phyloP scores from a whole-genome alignment of 441 rosid species.

The Theobroma grandiflorum region DNA sequence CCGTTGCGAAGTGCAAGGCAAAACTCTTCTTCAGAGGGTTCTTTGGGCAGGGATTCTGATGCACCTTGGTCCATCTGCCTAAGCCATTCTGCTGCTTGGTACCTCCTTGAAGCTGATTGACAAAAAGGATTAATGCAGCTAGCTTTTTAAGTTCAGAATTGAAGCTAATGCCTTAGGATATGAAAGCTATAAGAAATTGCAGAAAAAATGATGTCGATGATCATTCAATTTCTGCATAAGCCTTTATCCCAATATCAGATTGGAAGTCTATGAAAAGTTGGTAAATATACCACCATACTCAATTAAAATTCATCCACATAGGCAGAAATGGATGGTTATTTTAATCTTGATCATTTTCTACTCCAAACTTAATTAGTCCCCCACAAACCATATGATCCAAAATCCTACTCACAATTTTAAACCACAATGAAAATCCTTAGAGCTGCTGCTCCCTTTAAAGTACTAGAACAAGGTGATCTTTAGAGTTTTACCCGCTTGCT shows the following conservation, averaged over 20 bases:
- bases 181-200: too few relatives aligned
- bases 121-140: not conserved
- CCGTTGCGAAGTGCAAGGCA: conserved; percentile 85
- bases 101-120: conserved; percentile 76
- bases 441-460: not conserved
- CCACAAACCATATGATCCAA: not conserved
- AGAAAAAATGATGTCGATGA: too few relatives aligned
- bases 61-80: conserved; percentile 85
- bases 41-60: conserved; percentile 60
- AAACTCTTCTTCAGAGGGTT: conserved; percentile 87
- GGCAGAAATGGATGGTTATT: not conserved
- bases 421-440: not conserved
- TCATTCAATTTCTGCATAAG: too few relatives aligned
- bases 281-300: not conserved
- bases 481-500: not conserved
- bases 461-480: not conserved
- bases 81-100: conserved; percentile 94
- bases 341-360: not conserved
- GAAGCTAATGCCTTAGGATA: not conserved
- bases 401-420: not conserved
- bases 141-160: not conserved
- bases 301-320: not conserved
- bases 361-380: conserved; percentile 7
- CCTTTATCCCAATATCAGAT: too few relatives aligned
- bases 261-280: not conserved